Percentiles rank a stretch among this genome's conserved stretches.
These are phyloP conservation scores for Aegilops sharonensis DNA, from an alignment of 176 grass and related monocot species.

Conservation along the genomic window DNA sequence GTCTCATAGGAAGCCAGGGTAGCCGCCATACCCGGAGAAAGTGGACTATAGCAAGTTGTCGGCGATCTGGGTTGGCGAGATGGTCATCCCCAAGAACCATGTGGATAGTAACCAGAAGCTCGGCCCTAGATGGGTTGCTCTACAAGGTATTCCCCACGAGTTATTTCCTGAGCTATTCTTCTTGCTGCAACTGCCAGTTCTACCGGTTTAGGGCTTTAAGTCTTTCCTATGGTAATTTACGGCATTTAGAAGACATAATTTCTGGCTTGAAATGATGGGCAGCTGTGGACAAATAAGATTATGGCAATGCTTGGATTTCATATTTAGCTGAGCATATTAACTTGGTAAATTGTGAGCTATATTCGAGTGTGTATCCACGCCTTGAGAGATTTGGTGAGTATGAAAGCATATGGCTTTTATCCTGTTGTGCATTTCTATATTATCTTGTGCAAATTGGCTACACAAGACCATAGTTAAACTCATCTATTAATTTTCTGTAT, in stretches of 20 bases:
- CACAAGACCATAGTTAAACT: neutral
- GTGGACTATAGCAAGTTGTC: conserved; percentile 82
- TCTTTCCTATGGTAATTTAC: neutral
- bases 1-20: conserved; percentile 58
- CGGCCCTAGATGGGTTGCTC: conserved; percentile 76
- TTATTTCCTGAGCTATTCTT: neutral
- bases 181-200: neutral
- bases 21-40: conserved; percentile 62
- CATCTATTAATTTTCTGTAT: neutral
- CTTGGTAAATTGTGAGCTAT: neutral
- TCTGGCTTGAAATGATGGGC: neutral
- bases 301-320: neutral
- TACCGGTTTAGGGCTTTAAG: neutral
- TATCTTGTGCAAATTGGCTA: neutral
- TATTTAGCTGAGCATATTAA: too few species aligned
- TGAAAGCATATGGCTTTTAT: neutral
- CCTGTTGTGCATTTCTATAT: neutral
- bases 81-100: conserved; percentile 74
- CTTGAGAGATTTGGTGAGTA: neutral
- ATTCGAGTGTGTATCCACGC: neutral
- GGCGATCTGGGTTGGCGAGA: conserved; percentile 86
- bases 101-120: conserved; percentile 93
- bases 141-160: conserved; percentile 50
- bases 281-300: neutral
- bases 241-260: neutral